Base-by-base conservation (phyloP, 441 rosid species). In the Euphorbia celastroides region DNA sequence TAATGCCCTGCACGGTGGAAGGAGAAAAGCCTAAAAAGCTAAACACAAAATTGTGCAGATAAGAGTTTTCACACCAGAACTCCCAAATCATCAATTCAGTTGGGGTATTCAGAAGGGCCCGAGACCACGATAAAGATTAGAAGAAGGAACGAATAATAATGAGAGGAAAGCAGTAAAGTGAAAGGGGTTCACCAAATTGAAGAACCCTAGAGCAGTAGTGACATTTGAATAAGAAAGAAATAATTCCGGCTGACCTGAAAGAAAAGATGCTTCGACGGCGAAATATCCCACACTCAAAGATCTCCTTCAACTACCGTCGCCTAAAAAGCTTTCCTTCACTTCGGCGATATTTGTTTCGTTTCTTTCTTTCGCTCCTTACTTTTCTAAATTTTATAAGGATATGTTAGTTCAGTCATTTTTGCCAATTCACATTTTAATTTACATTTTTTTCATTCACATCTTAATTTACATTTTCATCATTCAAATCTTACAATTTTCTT, bases 241-340 rank as follows among this genome's bases (percentile, higher is more conserved):
- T 2, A 8, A 44, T 9, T 48, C 26, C 3, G 65, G 20, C 57
- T 63, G 14, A 63, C 66, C 66, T 63, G 14, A 48, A 23, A 56
- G 20, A 23, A 27, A 16, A 14, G 3, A 32, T 46, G 23, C 16
- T 16, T 32, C 22, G 60, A 55, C 36, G 50, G 26, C 16, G 25
- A 19, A 48, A 20, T 9, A 19, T 51, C 56, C n/a, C 1, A 51
- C 56, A 20, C 11, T 12, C 26, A 19, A 26, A 51, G 11, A 51
- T 26, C 56, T 51, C 25, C 56, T 51, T 51, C 26, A 51, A 51
- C n/a, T n/a, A n/a, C n/a, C n/a, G n/a, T n/a, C n/a, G n/a, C n/a
- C n/a, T n/a, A n/a, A n/a, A n/a, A n/a, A n/a, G n/a, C n/a, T 2
- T 48, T 7, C 55, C 55, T 19, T 50, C 22, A 25, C 55, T 19